Evolutionary conservation across 176 grass and related monocot genomes (phyloP), one percentile per base, ranked within the genome.

Genomic region (Aegilops speltoides): DNA sequence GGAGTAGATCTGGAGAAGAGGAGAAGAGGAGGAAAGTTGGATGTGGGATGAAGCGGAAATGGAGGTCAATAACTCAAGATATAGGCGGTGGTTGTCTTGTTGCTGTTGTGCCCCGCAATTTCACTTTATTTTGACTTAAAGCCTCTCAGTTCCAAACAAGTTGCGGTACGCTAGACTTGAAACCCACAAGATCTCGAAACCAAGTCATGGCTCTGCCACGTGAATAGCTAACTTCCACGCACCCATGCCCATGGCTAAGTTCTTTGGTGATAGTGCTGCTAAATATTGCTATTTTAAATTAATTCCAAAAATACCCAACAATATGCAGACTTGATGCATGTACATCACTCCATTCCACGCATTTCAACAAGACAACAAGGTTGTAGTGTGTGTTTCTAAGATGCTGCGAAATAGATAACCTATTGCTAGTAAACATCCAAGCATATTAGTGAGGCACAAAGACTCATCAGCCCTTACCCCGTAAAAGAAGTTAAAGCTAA

Each of bases 1-100:
- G 86, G 82, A 91, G 64, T 79, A 74, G 87, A 85, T 86, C 84
- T 79, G 38, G 41, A 73, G 64, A 71, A 62, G 66, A 52, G 24
- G 65, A 62, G 81, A 79, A 68, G 68, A 25, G 64, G 65, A 68
- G 57, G 87, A 38, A 65, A 79, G 45, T 20, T 77, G 73, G 77
- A 80, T 61, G 85, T 83, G 75, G 33, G 63, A 77, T 82, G 62
- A 80, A 79, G 70, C 22, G 8, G 32, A 62, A 45, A 70, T 82
- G 50, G 17, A 73, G n/a, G 38, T 57, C 54, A 57, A 57, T 57
- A 57, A 57, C 54, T 32, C 22, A 64, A 80, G 41, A 26, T 57
- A 85, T 61, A 84, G 3, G 57, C 2, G 60, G 4, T 74, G 66
- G 7, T 69, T 80, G 13, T 52, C 28, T 19, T 80, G 45, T 45